phyloP scores from a whole-genome alignment of 2,329 filamentous ascomycete genomes.

The Alternaria angustiovoidea region DNA sequence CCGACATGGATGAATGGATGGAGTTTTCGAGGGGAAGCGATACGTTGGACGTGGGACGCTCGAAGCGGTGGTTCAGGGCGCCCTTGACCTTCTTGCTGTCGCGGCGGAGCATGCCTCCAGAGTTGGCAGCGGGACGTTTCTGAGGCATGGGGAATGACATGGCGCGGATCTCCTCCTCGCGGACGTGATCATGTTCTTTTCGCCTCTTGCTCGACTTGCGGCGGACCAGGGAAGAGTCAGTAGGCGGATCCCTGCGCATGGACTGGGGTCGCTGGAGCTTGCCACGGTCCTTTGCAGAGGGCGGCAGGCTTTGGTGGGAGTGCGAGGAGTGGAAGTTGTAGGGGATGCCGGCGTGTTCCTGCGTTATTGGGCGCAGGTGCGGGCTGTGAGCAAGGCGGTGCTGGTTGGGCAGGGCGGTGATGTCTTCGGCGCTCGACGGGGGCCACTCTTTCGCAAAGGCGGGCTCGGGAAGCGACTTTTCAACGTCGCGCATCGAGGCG shows the following conservation, averaged over 20 bases:
- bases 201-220: slow-evolving; percentile 78
- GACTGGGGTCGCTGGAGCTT: slow-evolving; percentile 58
- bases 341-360: slow-evolving; percentile 52
- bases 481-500: slow-evolving; percentile 41
- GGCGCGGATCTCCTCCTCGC: slow-evolving; percentile 87
- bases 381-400: slow-evolving; percentile 55
- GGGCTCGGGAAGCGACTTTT: slow-evolving; percentile 34
- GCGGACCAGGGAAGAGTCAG: slow-evolving; percentile 65
- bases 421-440: slow-evolving; percentile 52
- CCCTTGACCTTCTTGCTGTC: slow-evolving; percentile 73
- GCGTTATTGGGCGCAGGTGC: slow-evolving; percentile 56
- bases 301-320: slow-evolving; percentile 47
- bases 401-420: slow-evolving; percentile 57
- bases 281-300: slow-evolving; percentile 52
- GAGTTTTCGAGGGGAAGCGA: slow-evolving; percentile 79
- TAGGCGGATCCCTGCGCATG: slow-evolving; percentile 65
- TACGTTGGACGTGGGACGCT: slow-evolving; percentile 72
- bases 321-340: slow-evolving; percentile 55
- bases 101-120: slow-evolving; percentile 67
- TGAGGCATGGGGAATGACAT: slow-evolving; percentile 76
- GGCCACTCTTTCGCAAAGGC: slow-evolving; percentile 21
- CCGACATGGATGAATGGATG: slow-evolving; percentile 78
- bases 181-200: slow-evolving; percentile 69
- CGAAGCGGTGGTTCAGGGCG: slow-evolving; percentile 63
- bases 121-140: slow-evolving; percentile 67